These are phyloP conservation scores for Trichodelitschia bisporula DNA, from an alignment of 495 filamentous ascomycete species.

Conservation along the genomic window DNA sequence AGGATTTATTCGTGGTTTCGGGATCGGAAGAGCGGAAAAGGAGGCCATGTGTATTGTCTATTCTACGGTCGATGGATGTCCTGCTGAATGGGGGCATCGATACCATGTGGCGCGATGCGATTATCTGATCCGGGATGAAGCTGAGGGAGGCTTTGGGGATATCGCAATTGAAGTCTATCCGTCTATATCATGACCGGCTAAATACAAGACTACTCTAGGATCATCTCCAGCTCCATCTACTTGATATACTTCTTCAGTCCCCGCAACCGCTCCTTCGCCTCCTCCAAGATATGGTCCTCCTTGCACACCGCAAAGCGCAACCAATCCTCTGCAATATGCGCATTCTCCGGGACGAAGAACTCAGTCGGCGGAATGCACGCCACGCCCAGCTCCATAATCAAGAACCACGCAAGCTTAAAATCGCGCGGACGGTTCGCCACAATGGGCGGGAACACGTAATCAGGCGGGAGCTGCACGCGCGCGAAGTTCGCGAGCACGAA, in stretches of 20 bases:
- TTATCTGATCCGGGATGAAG: too few relatives aligned
- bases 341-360: conserved; percentile 72
- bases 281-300: conserved; percentile 70
- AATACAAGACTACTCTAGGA: too few relatives aligned
- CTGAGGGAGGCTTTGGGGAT: too few relatives aligned
- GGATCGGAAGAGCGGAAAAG: too few relatives aligned
- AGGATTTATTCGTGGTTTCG: too few relatives aligned
- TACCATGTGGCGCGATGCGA: too few relatives aligned
- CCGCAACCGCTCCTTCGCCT: conserved; percentile 67
- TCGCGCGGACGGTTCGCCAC: conserved; percentile 68
- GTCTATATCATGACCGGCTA: too few relatives aligned
- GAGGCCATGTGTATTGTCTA: too few relatives aligned
- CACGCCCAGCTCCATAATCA: conserved; percentile 88
- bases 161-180: too few relatives aligned
- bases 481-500: conserved; percentile 84
- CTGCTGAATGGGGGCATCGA: too few relatives aligned
- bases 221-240: background rate
- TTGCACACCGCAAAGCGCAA: conserved; percentile 94
- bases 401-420: conserved; percentile 85
- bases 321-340: conserved; percentile 73
- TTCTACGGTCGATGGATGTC: too few relatives aligned
- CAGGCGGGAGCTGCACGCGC: conserved; percentile 54
- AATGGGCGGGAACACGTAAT: conserved; percentile 72
- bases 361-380: conserved; percentile 91
- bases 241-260: conserved; percentile 62